Evolutionary conservation across 805 yeast species (phyloP), one percentile per base, ranked within the genome.

Genomic region (Kuraishia floccosa): DNA sequence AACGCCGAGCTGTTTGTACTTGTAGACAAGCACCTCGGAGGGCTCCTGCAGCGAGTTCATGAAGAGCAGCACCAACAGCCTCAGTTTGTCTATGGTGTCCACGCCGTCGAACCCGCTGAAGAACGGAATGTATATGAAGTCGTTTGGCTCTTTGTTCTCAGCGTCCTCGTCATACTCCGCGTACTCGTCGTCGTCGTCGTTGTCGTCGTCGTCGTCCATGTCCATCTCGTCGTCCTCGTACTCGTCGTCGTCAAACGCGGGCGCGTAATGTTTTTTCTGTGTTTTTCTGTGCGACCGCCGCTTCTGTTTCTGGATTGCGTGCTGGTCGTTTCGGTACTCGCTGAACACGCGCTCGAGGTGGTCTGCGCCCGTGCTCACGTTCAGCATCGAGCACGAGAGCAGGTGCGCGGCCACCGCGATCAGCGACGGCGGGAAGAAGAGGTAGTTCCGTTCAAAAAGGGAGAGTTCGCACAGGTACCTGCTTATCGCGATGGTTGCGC

Each of bases 381-480:
- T 65, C 25, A 71, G 47, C 60, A 71, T 67, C 12, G 72, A 58
- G 38, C 74, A 68, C 9, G 78, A 71, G 36, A 72, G 47, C 32
- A 68, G 47, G 40, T 66, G 68, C n/a, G 74, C 70, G 3, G 75
- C 50, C 9, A 60, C 49, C n/a, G 71, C 63, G 11, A 71, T 53
- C 29, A 63, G 39, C 3, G 72, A 63, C 4, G 70, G 42, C 15
- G 66, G 60, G 36, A 55, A 56, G 9, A 55, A 46, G 27, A 72
- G 43, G 39, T 63, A 72, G 25, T 43, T 52, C 39, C 64, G 58
- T 28, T 69, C 66, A 43, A 68, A 72, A 12, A 72, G 45, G 1
- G 75, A 58, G 27, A 69, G 49, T 47, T 72, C 78, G 41, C 76
- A 68, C 23, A 72, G 52, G 37, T 68, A 72, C 32, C 78, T 56